Conservation (phyloP, 257 asterid genomes). For the Verbascum thapsus region DNA sequence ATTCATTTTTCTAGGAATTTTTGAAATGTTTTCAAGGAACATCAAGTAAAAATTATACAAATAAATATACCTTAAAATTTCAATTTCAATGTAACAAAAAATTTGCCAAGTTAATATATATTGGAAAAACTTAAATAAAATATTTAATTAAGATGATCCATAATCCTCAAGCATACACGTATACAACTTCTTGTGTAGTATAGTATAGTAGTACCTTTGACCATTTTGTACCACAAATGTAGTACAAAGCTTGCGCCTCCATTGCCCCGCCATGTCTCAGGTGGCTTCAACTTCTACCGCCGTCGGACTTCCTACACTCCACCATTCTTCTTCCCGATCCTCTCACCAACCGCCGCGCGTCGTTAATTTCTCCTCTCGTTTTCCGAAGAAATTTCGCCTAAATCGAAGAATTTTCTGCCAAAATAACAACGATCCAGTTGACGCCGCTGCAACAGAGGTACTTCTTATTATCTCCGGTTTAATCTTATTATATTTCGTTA, state of each 20-base stretch:
- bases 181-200: constrained; percentile 9
- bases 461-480: neutral
- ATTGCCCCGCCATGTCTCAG: constrained; percentile 56
- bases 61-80: too few species aligned
- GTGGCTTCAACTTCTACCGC: constrained; percentile 64
- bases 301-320: constrained; percentile 43
- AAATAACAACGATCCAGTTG: constrained; percentile 41
- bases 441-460: constrained; percentile 45
- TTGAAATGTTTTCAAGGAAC: too few species aligned
- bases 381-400: constrained; percentile 32
- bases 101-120: too few species aligned
- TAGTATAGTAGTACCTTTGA: constrained; percentile 22
- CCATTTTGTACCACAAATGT: constrained; percentile 27
- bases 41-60: too few species aligned
- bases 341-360: constrained; percentile 29
- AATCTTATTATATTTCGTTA: neutral
- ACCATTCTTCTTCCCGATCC: constrained; percentile 31
- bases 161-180: constrained; percentile 15
- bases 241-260: constrained; percentile 27
- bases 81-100: too few species aligned
- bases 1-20: too few species aligned
- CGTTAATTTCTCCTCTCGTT: constrained; percentile 36
- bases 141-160: neutral
- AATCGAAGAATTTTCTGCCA: constrained; percentile 46
- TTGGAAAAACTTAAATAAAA: neutral